A percentile compares a stretch with the other conserved stretches of the same genome.
phyloP scores from a whole-genome alignment of 768 basidiomycete species.

The Lactarius sanguifluus region DNA sequence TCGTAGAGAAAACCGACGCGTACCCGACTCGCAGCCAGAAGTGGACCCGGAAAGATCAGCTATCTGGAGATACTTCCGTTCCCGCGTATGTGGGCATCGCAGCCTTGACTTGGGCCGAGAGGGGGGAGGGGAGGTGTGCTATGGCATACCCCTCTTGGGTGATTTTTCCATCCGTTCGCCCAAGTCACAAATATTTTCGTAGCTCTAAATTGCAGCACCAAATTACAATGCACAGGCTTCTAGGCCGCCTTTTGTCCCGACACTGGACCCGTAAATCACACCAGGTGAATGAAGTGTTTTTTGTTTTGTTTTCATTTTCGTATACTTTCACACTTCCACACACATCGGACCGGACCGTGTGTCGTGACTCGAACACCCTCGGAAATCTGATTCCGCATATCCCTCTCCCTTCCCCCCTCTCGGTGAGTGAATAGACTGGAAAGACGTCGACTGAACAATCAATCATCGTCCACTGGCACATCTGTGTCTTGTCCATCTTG shows the following conservation, averaged over 20 bases:
- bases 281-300: neutral
- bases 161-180: neutral
- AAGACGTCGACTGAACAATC: neutral
- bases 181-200: neutral
- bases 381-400: neutral
- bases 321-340: neutral
- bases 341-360: neutral
- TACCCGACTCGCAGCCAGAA: neutral
- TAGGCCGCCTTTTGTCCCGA: neutral
- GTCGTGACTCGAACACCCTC: neutral
- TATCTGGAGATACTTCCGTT: neutral
- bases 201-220: neutral
- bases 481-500: neutral
- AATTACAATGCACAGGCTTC: neutral
- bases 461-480: neutral
- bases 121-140: neutral
- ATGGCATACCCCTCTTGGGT: neutral
- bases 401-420: neutral
- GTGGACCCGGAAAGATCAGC: neutral
- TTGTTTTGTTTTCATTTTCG: neutral
- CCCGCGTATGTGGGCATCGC: neutral
- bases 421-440: neutral
- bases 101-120: neutral
- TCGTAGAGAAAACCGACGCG: neutral
- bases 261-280: neutral